Base-by-base conservation (phyloP, 106 monocot species). In the Iris macrosiphon region DNA sequence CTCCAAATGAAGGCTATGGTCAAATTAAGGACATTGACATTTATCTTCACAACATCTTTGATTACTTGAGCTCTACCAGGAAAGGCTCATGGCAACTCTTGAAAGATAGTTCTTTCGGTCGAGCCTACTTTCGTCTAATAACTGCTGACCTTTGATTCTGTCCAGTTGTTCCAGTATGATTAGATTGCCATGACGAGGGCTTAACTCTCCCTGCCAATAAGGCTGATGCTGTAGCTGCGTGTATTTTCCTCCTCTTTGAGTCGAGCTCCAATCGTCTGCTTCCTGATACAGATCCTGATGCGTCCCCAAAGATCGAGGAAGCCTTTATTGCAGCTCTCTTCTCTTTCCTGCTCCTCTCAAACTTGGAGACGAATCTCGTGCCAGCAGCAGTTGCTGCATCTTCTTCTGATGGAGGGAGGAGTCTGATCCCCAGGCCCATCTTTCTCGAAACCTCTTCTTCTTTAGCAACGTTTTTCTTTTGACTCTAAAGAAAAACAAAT, bases 251-350 rank as follows among this genome's bases (percentile, higher is more conserved):
- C 60, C 85, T 63, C 61, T 96, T 96, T 3, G 49, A 40, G 37
- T 72, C 74, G 9, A 96, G 76, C 19, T 89, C 85, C 31, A 53
- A 6, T 1, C 27, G 28, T 38, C 55, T 78, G 60, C 60, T 76
- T 0, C 70, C 61, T 26, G 71, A 58, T 21, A 41, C 12, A 14
- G 62, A 61, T 35, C 38, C 29, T 6, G 67, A 65, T 20, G 80
- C 63, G 10, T 62, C 73, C n/a, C 60, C 29, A 48, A 98, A 98
- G 39, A 96, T 96, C 1, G 96, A 96, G 7, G 96, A 77, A 37
- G 90, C 76, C 55, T 83, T 90, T 25, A 98, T 98, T 13, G 78
- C 89, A 35, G 86, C 83, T 24, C 90, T 72, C 48, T 75, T 90
- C 28, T 83, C 86, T 68, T 67, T 80, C 34, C 60, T 59, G 47